Conservation (phyloP, 148 eudicot species). For the Camellia lanceoleosa region DNA sequence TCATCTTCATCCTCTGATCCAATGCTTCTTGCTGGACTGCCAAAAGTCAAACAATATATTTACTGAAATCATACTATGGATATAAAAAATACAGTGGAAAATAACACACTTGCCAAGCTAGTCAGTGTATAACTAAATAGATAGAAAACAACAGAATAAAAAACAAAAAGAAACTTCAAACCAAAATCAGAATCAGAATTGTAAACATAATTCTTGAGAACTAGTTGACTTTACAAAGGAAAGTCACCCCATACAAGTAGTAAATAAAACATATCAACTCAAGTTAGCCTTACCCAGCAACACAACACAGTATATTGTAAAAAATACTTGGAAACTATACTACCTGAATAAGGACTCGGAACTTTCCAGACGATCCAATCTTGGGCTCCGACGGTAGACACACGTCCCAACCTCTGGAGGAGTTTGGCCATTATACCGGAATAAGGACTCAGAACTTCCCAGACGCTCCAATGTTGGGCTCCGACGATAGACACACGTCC, state of each 20-base stretch:
- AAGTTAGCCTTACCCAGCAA: background rate
- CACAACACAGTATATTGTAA: background rate
- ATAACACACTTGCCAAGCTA: background rate
- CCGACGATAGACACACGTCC: too few species aligned
- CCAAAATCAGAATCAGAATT: background rate
- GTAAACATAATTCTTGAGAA: background rate
- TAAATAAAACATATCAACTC: background rate
- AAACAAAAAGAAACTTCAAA: background rate
- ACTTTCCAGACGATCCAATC: constrained; percentile 52
- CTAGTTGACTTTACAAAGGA: background rate
- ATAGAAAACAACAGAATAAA: background rate
- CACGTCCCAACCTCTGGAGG: constrained; percentile 36
- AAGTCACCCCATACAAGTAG: background rate
- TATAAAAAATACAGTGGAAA: background rate
- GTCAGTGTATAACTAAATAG: background rate
- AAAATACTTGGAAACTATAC: constrained; percentile 5
- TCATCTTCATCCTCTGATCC: constrained; percentile 63
- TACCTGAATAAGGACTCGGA: constrained; percentile 73
- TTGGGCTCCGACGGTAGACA: constrained; percentile 30
- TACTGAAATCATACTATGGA: background rate
- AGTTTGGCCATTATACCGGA: too few species aligned
- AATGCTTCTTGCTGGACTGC: constrained; percentile 80
- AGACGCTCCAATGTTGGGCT: too few species aligned
- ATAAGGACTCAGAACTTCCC: too few species aligned
- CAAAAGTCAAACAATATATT: constrained; percentile 30